Percentiles rank a stretch among this genome's conserved stretches.
Evolutionary conservation across 2,329 filamentous ascomycete genomes (phyloP).

Genomic region (Aureobasidium namibiae): DNA sequence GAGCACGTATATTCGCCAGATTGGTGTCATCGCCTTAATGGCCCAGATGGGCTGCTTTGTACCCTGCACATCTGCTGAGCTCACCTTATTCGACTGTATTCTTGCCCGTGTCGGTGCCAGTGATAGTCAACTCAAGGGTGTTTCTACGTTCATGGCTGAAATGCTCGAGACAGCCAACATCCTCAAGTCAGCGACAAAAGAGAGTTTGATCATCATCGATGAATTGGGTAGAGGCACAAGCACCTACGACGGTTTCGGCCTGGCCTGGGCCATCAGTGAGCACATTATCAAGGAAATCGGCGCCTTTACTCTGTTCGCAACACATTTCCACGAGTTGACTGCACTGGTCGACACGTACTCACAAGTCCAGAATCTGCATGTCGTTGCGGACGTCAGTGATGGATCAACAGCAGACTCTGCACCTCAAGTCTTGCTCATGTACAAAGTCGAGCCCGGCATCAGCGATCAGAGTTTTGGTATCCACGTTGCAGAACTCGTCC

Average conservation of each 20-base stretch:
- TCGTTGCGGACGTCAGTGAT: conserved; percentile 80
- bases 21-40: conserved; percentile 94
- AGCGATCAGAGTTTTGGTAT: conserved; percentile 98
- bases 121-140: conserved; percentile 94
- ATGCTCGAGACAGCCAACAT: conserved; percentile 99
- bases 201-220: conserved; percentile 97
- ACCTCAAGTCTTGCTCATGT: conserved; percentile 79
- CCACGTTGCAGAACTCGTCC: conserved; percentile 91
- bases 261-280: conserved; percentile 98
- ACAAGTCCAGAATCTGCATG: conserved; percentile 87
- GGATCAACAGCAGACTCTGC: conserved; percentile 36
- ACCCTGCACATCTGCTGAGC: conserved; percentile 78
- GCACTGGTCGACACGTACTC: conserved; percentile 79
- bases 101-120: conserved; percentile 91
- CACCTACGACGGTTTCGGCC: conserved; percentile 94
- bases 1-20: conserved; percentile 95
- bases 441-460: conserved; percentile 92
- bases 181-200: conserved; percentile 87
- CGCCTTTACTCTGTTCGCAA: conserved; percentile 91
- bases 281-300: conserved; percentile 94
- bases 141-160: conserved; percentile 98
- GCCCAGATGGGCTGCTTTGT: conserved; percentile 96
- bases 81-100: conserved; percentile 95
- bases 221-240: conserved; percentile 94
- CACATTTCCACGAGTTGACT: conserved; percentile 96